Evolutionary conservation across 1,284 basidiomycete genomes (phyloP).

Genomic region (Tylopilus sp.): DNA sequence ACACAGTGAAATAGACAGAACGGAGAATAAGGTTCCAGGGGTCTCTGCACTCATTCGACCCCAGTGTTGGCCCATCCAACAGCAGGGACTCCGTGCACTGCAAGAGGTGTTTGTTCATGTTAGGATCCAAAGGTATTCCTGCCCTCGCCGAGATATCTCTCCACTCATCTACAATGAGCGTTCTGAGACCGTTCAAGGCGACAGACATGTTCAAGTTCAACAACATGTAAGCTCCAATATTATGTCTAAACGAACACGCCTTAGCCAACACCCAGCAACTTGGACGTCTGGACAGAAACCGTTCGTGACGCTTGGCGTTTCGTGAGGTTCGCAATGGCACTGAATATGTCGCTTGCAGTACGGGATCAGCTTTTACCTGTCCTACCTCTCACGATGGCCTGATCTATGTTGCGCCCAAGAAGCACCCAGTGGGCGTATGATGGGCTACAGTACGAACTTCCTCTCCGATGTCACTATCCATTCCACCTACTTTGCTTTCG

Average conservation of each 20-base stretch:
- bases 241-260: not conserved
- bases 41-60: conserved; percentile 16
- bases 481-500: conserved; percentile 6
- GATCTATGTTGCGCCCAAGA: conserved; percentile 82
- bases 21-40: conserved; percentile 28
- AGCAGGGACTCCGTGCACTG: conserved; percentile 30
- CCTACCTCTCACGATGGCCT: conserved; percentile 85
- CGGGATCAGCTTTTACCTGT: conserved; percentile 81
- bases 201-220: conserved; percentile 91
- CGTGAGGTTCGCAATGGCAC: not conserved
- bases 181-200: conserved; percentile 79
- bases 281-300: conserved; percentile 94
- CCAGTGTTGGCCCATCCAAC: not conserved
- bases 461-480: conserved; percentile 5
- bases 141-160: not conserved
- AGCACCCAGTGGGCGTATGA: conserved; percentile 73
- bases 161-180: conserved; percentile 47
- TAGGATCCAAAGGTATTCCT: conserved; percentile 26
- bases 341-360: conserved; percentile 48
- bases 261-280: conserved; percentile 55
- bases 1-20: conserved; percentile 26
- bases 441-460: conserved; percentile 74
- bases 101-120: conserved; percentile 26
- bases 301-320: conserved; percentile 46
- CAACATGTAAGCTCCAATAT: conserved; percentile 57